Evolutionary conservation across 2,329 filamentous ascomycete species (phyloP), one percentile per base, ranked within the genome.

Genomic region (Sarocladiaceae sp.): DNA sequence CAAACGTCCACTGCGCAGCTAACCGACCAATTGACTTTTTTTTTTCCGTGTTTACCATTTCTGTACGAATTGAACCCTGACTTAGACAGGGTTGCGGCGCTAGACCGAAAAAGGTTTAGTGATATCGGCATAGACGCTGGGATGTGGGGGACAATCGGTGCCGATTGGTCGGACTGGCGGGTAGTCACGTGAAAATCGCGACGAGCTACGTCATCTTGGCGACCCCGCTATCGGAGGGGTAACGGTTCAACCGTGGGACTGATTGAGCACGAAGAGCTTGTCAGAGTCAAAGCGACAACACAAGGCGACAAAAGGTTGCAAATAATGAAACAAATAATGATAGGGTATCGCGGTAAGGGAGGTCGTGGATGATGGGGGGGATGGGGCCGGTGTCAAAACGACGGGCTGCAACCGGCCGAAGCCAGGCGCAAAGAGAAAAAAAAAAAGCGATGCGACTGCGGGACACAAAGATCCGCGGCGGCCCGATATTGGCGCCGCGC

Each of bases 141-240:
- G 23, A 41, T n/a, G 37, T 41, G 37, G 37, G 16, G 37, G 7
- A 21, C 9, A 6, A 18, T 27, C 23, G 37, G 37, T 41, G 15
- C 37, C 37, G 37, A 41, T 41, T 41, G 37, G 37, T 41, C 37
- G 37, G 37, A 15, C 6, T 29, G 23, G 12, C 21, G 15, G 23
- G 16, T 33, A 15, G 21, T 39, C 34, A 39, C 34, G 34, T 39
- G 34, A 41, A 5, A 24, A 15, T 5, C 9, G 6, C 37, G 23
- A n/a, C n/a, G n/a, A n/a, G n/a, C 21, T 27, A 41, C 37, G 37
- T 41, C 37, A 41, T 41, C 15, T 24, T 6, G n/a, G n/a, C n/a
- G n/a, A n/a, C n/a, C n/a, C n/a, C 37, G 37, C 37, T 21, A 29
- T 16, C 24, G 24, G n/a, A n/a, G n/a, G n/a, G n/a, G n/a, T n/a